Percentiles rank a stretch among this genome's conserved stretches.
Conservation (phyloP, 352 stramenopile genomes). For the Phytophthora agathidicida region DNA sequence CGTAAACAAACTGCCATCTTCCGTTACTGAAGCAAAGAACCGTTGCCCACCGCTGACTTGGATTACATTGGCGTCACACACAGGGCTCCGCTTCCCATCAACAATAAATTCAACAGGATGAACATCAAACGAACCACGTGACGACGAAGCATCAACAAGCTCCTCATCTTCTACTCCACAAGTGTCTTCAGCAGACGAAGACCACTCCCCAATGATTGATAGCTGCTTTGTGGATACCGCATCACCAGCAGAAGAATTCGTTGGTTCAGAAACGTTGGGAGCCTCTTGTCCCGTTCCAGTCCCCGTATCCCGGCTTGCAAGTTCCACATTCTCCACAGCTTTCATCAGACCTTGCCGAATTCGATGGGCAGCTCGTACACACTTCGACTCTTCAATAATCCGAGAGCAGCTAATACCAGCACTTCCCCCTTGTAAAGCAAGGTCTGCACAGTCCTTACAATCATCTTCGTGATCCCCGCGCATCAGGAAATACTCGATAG, state of each 20-base stretch:
- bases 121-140: conserved; percentile 13
- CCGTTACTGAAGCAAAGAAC: conserved; percentile 61
- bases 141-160: not conserved
- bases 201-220: conserved; percentile 61
- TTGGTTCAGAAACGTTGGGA: not conserved
- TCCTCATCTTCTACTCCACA: not conserved
- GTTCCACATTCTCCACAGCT: conserved; percentile 24
- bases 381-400: conserved; percentile 34
- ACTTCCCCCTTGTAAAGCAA: conserved; percentile 19
- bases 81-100: not conserved
- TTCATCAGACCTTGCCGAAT: conserved; percentile 35
- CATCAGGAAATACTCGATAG: conserved; percentile 77
- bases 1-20: conserved; percentile 49
- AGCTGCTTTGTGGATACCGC: conserved; percentile 20
- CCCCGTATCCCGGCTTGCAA: conserved; percentile 23
- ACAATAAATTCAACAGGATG: conserved; percentile 25
- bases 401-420: conserved; percentile 19
- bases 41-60: conserved; percentile 55
- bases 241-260: not conserved
- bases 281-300: conserved; percentile 23
- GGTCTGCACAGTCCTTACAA: conserved; percentile 26
- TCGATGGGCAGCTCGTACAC: conserved; percentile 22
- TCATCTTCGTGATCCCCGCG: conserved; percentile 38
- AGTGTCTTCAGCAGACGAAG: conserved; percentile 19
- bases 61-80: conserved; percentile 24